Evolutionary conservation across 345 rosid species (phyloP), one percentile per base, ranked within the genome.

Genomic region (Erysimum cheiranthoides): DNA sequence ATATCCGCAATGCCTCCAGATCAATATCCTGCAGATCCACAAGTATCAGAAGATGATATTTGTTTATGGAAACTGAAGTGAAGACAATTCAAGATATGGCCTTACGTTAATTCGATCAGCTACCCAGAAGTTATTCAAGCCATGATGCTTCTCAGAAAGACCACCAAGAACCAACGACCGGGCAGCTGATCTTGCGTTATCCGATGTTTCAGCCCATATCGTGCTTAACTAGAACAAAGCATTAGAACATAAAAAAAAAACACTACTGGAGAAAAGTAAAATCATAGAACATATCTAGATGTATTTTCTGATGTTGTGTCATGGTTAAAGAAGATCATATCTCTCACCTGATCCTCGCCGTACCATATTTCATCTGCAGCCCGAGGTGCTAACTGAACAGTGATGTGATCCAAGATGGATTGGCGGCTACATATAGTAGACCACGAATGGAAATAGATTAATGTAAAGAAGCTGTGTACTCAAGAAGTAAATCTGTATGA

Each of bases 191-290:
- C 97, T 82, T 56, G 98, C 98, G 70, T 87, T 91, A 71, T 93
- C 96, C 8, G 98, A 90, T 53, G 98, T 88, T 79, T 93, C 97
- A 10, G 98, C 97, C 97, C 98, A 93, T 82, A 91, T 93, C 12
- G 98, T 93, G 79, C 97, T 93, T 79, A 93, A 78, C 98, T 93
- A 92, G 35, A 83, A 78, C 21, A 70, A 73, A 69, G 9, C 65
- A 79, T 25, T 34, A 38, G 50, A 65, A 43, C 35, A 73, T 32
- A 35, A 74, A 62, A 32, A 21, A 16, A 64, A 71, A 36, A 34
- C 46, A 8, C 11, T 46, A n/a, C 14, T 70, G 9, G 35, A 35
- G 25, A 35, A 46, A 53, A 27, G 60, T 17, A 34, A 61, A 52
- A 12, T 27, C 49, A 52, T 3, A 75, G 42, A 40, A 39, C 73